These are phyloP conservation scores for Exserohilum rostratum DNA, from an alignment of 2,329 filamentous ascomycete genomes.

Conservation along the genomic window DNA sequence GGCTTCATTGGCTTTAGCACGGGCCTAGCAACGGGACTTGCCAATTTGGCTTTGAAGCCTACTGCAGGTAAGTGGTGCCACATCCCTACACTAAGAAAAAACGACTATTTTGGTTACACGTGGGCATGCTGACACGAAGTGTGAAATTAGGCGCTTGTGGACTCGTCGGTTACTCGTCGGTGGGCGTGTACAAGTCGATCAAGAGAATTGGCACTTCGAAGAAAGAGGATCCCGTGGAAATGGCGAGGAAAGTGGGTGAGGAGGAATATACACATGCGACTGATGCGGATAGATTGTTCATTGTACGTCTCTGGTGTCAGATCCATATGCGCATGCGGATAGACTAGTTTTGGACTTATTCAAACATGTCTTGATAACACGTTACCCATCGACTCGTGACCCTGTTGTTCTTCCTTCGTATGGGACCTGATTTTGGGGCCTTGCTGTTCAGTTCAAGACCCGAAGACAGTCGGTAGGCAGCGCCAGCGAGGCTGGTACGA, in stretches of 20 bases:
- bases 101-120: no score
- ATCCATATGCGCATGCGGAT: constrained; percentile 25
- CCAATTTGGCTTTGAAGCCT: constrained; percentile 67
- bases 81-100: no score
- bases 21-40: constrained; percentile 78
- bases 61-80: constrained; percentile 61
- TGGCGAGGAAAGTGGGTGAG: constrained; percentile 23
- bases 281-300: constrained; percentile 23
- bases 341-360: neutral
- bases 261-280: constrained; percentile 22
- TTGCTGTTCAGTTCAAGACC: neutral
- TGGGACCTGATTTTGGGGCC: neutral
- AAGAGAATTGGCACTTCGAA: constrained; percentile 26
- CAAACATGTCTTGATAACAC: neutral
- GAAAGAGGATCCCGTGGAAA: constrained; percentile 16
- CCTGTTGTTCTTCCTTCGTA: neutral
- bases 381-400: neutral
- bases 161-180: constrained; percentile 65
- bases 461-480: neutral
- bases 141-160: constrained; percentile 58
- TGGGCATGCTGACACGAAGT: neutral
- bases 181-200: constrained; percentile 66
- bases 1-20: constrained; percentile 71
- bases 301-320: constrained; percentile 33
- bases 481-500: neutral